Conservation (phyloP, 2,329 filamentous ascomycete species). For the Cucurbitaria berberidis region DNA sequence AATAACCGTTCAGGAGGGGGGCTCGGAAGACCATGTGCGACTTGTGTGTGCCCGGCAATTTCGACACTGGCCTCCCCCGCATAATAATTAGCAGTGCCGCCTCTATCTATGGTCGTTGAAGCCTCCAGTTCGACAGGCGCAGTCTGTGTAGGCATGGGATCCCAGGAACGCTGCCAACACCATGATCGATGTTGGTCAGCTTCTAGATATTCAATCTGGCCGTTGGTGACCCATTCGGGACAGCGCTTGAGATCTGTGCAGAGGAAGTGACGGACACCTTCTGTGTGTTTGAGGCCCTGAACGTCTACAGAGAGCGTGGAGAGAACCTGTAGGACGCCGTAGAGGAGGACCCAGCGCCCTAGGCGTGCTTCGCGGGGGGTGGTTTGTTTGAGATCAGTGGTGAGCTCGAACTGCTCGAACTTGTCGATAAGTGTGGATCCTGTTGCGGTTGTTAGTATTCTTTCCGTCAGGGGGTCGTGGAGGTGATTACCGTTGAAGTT, state of each 20-base stretch:
- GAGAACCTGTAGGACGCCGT: conserved; percentile 51
- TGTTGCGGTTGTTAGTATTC: conserved; percentile 20
- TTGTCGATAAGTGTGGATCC: conserved; percentile 50
- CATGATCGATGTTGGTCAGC: conserved; percentile 40
- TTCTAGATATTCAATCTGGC: conserved; percentile 34
- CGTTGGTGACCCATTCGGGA: conserved; percentile 46
- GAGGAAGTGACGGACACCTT: conserved; percentile 50
- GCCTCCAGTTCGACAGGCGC: conserved; percentile 43
- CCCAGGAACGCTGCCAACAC: conserved; percentile 47
- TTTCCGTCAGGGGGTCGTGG: not conserved
- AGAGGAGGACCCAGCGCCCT: conserved; percentile 53
- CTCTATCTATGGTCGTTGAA: conserved; percentile 1
- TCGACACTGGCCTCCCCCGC: not conserved
- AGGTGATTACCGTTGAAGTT: conserved; percentile 42
- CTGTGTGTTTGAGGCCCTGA: conserved; percentile 45
- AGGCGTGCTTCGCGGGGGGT: conserved; percentile 51
- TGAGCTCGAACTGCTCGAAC: conserved; percentile 52
- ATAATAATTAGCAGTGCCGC: not conserved
- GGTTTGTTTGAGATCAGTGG: conserved; percentile 36
- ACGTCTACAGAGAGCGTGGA: conserved; percentile 52
- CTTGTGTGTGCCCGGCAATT: not conserved
- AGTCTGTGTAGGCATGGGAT: conserved; percentile 24
- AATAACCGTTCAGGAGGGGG: conserved; percentile 16
- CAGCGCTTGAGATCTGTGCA: conserved; percentile 47
- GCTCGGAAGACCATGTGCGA: conserved; percentile 3